phyloP scores from a whole-genome alignment of 192 early-diverging fungal genomes.

The Entomortierella beljakovae region DNA sequence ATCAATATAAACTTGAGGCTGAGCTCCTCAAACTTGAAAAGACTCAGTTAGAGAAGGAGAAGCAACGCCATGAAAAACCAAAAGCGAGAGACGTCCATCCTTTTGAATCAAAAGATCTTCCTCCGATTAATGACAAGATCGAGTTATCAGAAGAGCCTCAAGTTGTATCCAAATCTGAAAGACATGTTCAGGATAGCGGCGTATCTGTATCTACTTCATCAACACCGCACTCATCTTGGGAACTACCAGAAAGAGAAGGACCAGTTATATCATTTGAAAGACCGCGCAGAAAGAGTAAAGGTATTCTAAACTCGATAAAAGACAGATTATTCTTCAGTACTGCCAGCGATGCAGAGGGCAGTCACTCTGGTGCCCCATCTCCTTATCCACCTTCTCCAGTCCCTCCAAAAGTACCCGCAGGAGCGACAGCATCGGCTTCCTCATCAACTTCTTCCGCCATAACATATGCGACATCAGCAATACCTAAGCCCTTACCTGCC shows the following conservation, averaged over 20 bases:
- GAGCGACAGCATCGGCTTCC: slow-evolving; percentile 30
- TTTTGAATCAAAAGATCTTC: slow-evolving; percentile 41
- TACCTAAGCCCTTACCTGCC: slow-evolving; percentile 49
- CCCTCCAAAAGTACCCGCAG: slow-evolving; percentile 18
- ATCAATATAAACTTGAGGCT: slow-evolving; percentile 38
- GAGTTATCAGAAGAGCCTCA: neutral
- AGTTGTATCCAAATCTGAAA: slow-evolving; percentile 3
- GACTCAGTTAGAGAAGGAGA: slow-evolving; percentile 27
- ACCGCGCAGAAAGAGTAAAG: slow-evolving; percentile 50
- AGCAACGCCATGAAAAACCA: neutral
- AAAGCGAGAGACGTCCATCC: slow-evolving; percentile 10
- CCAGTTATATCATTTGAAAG: slow-evolving; percentile 13
- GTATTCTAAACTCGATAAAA: slow-evolving; percentile 42
- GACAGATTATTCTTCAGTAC: slow-evolving; percentile 46
- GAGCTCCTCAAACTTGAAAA: slow-evolving; percentile 46
- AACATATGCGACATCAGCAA: slow-evolving; percentile 21
- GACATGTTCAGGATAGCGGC: slow-evolving; percentile 42
- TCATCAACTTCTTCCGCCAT: slow-evolving; percentile 41
- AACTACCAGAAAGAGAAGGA: slow-evolving; percentile 34
- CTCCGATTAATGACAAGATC: slow-evolving; percentile 21
- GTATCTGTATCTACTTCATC: slow-evolving; percentile 45
- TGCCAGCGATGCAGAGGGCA: slow-evolving; percentile 9
- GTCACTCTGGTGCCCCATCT: slow-evolving; percentile 9
- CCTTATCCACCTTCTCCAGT: slow-evolving; percentile 43
- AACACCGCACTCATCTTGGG: slow-evolving; percentile 51